These are phyloP conservation scores for Euphrasia arctica DNA, from an alignment of 305 asterid species.

Conservation along the genomic window DNA sequence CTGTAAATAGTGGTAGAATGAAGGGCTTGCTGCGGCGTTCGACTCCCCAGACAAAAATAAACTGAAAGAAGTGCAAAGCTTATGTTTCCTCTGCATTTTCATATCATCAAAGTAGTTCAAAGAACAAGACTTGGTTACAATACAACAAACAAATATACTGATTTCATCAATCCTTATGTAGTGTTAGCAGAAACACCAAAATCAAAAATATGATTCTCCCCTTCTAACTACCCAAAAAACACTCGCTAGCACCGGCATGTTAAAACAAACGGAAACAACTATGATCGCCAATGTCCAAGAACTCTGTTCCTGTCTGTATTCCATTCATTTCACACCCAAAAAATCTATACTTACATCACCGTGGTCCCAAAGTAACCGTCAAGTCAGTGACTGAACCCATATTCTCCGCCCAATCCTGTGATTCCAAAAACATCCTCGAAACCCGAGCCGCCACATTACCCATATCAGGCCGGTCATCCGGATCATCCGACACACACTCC, in stretches of 20 bases:
- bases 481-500: conserved; percentile 78
- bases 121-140: neutral
- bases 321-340: neutral
- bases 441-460: conserved; percentile 53
- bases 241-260: no score
- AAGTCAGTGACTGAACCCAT: conserved; percentile 61
- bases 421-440: conserved; percentile 80
- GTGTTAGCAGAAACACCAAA: no score
- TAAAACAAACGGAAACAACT: no score
- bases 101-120: neutral
- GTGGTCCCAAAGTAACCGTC: conserved; percentile 62
- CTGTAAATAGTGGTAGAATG: no score
- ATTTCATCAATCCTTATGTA: no score
- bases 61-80: neutral
- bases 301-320: no score
- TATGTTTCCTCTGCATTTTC: neutral
- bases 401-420: conserved; percentile 67
- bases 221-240: no score
- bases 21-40: no score
- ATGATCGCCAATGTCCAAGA: no score
- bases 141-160: no score
- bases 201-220: no score
- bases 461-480: conserved; percentile 74
- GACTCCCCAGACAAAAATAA: neutral
- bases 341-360: conserved; percentile 35